A percentile compares a stretch with the other conserved stretches of the same genome.
phyloP scores from a whole-genome alignment of 2,329 filamentous ascomycete genomes.

The Chrysoporthe austroafricana region DNA sequence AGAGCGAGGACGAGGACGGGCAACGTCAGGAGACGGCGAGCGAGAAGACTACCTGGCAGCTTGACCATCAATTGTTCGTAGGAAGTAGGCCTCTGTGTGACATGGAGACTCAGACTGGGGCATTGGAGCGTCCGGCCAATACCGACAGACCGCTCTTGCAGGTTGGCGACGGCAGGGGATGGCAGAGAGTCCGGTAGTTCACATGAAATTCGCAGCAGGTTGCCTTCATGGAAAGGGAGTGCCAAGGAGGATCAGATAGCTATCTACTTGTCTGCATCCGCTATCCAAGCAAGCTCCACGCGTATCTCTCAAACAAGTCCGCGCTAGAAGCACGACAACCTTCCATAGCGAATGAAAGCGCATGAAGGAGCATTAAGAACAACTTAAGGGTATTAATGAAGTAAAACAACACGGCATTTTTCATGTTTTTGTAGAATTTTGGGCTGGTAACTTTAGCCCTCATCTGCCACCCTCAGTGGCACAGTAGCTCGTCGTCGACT shows the following conservation, averaged over 20 bases:
- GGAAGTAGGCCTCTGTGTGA: constrained; percentile 22
- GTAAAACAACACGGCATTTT: neutral
- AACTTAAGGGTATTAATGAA: too few species aligned
- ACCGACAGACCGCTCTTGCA: neutral
- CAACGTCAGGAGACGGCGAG: constrained; percentile 4
- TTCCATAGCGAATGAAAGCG: neutral
- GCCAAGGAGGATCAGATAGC: neutral
- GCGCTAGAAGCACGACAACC: neutral
- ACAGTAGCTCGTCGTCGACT: neutral
- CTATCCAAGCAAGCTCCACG: neutral
- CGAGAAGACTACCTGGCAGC: constrained; percentile 4
- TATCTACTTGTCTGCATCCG: constrained; percentile 2
- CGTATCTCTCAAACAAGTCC: constrained; percentile 12
- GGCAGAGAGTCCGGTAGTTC: neutral
- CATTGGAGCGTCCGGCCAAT: constrained; percentile 21
- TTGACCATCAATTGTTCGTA: constrained; percentile 18
- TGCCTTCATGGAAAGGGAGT: neutral
- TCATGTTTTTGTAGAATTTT: neutral
- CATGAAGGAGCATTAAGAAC: neutral
- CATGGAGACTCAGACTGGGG: constrained; percentile 14
- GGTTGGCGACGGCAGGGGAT: neutral
- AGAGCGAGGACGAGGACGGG: neutral
- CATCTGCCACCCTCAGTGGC: neutral
- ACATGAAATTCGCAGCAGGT: constrained; percentile 2
- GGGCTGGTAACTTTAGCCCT: neutral